Percentiles rank a stretch among this genome's conserved stretches.
Conservation (phyloP, 1,284 basidiomycete genomes). For the Rhodotorula sp. region DNA sequence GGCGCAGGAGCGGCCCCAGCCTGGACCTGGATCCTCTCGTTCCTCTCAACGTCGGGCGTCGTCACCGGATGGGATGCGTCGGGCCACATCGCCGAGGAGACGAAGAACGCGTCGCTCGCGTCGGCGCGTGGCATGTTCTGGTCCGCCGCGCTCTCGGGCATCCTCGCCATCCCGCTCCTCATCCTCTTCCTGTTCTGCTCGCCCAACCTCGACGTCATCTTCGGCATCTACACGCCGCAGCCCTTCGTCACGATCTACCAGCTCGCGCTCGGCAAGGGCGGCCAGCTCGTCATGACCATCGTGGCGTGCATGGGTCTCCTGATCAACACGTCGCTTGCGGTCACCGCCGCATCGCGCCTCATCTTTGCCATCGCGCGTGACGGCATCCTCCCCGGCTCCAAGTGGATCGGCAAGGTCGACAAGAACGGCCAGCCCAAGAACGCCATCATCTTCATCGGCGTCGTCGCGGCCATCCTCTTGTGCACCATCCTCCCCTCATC, state of each 20-base stretch:
- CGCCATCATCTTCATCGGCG: constrained; percentile 43
- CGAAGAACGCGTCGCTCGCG: constrained; percentile 76
- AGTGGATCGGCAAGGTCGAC: constrained; percentile 75
- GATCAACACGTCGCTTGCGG: constrained; percentile 75
- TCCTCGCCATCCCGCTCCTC: constrained; percentile 62
- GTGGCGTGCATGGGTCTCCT: constrained; percentile 75
- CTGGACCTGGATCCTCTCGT: constrained; percentile 59
- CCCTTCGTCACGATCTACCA: constrained; percentile 83
- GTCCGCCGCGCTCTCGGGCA: constrained; percentile 70
- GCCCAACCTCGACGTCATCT: constrained; percentile 70
- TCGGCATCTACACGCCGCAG: constrained; percentile 73
- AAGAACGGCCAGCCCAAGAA: constrained; percentile 70
- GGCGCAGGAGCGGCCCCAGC: constrained; percentile 76
- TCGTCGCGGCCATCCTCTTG: constrained; percentile 63
- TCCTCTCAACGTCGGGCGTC: constrained; percentile 77
- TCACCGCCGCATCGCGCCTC: constrained; percentile 79
- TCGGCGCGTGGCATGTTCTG: constrained; percentile 76
- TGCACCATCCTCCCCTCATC: constrained; percentile 81
- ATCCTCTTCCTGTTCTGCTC: constrained; percentile 84
- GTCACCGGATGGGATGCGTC: constrained; percentile 78
- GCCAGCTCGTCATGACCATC: constrained; percentile 77
- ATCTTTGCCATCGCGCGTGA: constrained; percentile 84
- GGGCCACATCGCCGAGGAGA: constrained; percentile 82
- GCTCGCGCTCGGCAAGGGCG: constrained; percentile 71
- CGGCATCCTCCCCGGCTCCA: constrained; percentile 75